These are phyloP conservation scores for Chrysoporthe puriensis DNA, from an alignment of 2,329 filamentous ascomycete species.

Conservation along the genomic window DNA sequence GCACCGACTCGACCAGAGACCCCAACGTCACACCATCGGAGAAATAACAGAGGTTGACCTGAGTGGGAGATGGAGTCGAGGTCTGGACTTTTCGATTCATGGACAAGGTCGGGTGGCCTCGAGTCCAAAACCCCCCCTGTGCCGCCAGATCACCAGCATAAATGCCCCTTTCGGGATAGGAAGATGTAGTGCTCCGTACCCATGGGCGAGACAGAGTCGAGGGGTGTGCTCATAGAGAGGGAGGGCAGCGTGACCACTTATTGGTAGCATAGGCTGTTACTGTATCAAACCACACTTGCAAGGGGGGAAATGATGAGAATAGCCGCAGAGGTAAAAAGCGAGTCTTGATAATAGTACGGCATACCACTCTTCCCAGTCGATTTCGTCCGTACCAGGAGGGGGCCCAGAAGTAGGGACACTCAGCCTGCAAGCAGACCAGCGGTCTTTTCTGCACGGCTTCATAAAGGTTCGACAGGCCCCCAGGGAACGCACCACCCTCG, in stretches of 20 bases:
- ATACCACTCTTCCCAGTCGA: not conserved
- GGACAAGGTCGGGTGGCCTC: conserved; percentile 22
- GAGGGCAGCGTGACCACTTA: conserved; percentile 24
- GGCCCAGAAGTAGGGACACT: too few relatives aligned
- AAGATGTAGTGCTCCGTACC: conserved; percentile 3
- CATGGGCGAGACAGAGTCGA: conserved; percentile 6
- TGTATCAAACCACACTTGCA: not conserved
- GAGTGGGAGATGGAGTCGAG: conserved; percentile 20
- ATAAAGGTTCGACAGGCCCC: not conserved
- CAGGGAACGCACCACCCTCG: not conserved
- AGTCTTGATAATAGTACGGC: not conserved
- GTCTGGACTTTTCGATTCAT: conserved; percentile 29
- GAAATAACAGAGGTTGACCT: conserved; percentile 5
- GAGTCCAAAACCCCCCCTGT: conserved; percentile 4
- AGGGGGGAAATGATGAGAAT: not conserved
- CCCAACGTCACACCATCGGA: conserved; percentile 15
- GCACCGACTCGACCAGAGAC: not conserved
- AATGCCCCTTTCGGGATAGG: conserved; percentile 16
- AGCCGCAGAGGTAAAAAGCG: not conserved
- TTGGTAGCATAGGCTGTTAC: conserved; percentile 6
- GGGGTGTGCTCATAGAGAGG: conserved; percentile 22
- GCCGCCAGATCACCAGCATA: conserved; percentile 23
- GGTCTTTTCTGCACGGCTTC: not conserved
- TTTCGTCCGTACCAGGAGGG: too few relatives aligned
- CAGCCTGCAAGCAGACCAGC: too few relatives aligned